A percentile compares a stretch with the other conserved stretches of the same genome.
Evolutionary conservation across 1,284 basidiomycete species (phyloP).

Genomic region (Ceratorhiza oryzae-sativae): DNA sequence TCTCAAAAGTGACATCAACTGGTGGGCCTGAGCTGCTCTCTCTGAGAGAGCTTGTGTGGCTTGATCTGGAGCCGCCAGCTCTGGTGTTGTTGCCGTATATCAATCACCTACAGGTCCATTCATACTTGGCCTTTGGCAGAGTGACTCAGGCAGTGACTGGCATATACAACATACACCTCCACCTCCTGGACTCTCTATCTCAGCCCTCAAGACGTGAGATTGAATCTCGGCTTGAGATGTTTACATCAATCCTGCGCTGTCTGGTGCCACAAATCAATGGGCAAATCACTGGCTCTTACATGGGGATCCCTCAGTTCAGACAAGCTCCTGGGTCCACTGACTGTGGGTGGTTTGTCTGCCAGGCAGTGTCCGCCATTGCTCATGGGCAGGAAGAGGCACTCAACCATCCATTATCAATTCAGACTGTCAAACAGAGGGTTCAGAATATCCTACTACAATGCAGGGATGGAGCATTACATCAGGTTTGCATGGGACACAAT

Average conservation of each 20-base stretch:
- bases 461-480: too few relatives aligned
- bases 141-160: background rate
- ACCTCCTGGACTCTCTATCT: background rate
- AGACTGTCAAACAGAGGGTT: background rate
- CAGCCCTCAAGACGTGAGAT: background rate
- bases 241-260: background rate
- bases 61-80: background rate
- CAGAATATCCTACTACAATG: background rate
- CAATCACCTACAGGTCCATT: slow-evolving; percentile 1
- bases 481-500: too few relatives aligned
- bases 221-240: background rate
- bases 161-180: background rate
- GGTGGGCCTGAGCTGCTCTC: too few relatives aligned
- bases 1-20: too few relatives aligned
- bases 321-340: slow-evolving; percentile 8
- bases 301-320: background rate
- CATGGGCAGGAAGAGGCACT: background rate
- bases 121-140: background rate
- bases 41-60: too few relatives aligned
- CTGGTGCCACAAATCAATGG: slow-evolving; percentile 1
- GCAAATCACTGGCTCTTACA: background rate
- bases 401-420: background rate
- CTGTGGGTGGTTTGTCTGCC: slow-evolving; percentile 18
- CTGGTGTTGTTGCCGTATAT: background rate
- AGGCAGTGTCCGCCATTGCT: background rate